Conservation (phyloP, 1,284 basidiomycete species). For the Ganoderma sp. region DNA sequence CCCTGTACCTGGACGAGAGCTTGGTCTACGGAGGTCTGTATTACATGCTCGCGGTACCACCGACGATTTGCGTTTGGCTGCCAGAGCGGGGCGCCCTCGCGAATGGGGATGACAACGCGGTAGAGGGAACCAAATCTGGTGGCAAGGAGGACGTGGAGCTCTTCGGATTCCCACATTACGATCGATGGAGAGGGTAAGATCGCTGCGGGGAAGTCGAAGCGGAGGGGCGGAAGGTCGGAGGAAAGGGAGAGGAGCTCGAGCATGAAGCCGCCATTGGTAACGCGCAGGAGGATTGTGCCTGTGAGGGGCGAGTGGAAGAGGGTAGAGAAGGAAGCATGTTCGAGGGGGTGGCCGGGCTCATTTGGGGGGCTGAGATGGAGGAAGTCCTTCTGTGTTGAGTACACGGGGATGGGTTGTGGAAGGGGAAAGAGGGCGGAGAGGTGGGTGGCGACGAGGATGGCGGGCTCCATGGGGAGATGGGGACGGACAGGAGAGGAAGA, state of each 20-base stretch:
- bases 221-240: constrained; percentile 64
- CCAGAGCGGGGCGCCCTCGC: constrained; percentile 61
- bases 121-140: constrained; percentile 79
- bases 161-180: constrained; percentile 61
- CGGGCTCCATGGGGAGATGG: constrained; percentile 44
- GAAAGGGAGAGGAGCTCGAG: constrained; percentile 80
- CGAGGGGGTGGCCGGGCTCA: constrained; percentile 62
- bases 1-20: constrained; percentile 75
- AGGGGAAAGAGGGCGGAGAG: constrained; percentile 66
- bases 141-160: constrained; percentile 75
- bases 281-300: constrained; percentile 75
- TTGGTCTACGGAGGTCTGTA: constrained; percentile 50
- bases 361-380: constrained; percentile 48
- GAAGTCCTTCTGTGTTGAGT: constrained; percentile 61
- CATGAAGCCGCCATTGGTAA: constrained; percentile 76
- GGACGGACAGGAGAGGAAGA: constrained; percentile 9
- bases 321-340: constrained; percentile 76
- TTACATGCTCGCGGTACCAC: constrained; percentile 72
- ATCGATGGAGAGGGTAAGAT: constrained; percentile 72
- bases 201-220: constrained; percentile 80
- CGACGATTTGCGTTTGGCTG: constrained; percentile 53
- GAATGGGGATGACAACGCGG: constrained; percentile 73
- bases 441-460: constrained; percentile 64
- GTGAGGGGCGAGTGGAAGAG: constrained; percentile 62
- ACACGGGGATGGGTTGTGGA: constrained; percentile 56